Evolutionary conservation across 2,329 filamentous ascomycete species (phyloP).

Genomic region (Xylariaceae sp.): DNA sequence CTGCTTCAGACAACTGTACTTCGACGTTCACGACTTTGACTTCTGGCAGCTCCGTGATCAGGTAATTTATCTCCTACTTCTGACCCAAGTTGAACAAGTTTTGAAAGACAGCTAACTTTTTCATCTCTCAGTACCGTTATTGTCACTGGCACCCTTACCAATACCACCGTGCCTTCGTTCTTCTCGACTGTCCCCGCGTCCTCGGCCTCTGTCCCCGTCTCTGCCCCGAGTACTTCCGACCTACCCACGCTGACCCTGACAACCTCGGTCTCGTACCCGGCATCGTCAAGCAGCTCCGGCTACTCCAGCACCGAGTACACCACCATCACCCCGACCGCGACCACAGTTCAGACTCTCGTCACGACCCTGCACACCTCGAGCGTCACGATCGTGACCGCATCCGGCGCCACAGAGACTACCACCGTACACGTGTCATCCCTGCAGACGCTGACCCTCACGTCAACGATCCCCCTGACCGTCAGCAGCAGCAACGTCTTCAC

Average conservation of each 20-base stretch:
- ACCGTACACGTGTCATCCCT: neutral
- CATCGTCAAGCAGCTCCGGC: neutral
- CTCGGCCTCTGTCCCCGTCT: neutral
- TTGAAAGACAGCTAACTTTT: too few relatives aligned
- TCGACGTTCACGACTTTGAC: neutral
- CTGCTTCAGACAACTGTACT: neutral
- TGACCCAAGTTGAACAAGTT: too few relatives aligned
- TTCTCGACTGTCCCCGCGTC: neutral
- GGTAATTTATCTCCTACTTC: constrained; percentile 3
- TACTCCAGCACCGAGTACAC: neutral
- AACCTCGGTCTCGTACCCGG: neutral
- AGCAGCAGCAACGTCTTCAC: neutral
- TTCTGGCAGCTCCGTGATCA: constrained; percentile 2
- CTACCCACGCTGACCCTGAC: neutral
- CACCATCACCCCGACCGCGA: neutral
- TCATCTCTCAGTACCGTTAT: too few relatives aligned
- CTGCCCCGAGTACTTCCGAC: too few relatives aligned
- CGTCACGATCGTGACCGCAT: neutral
- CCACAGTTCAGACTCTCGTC: neutral
- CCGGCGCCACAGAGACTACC: neutral
- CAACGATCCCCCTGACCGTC: neutral
- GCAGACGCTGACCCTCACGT: neutral
- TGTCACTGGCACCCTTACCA: too few relatives aligned
- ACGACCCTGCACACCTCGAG: neutral
- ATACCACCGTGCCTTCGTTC: too few relatives aligned